Conservation (phyloP, 2,329 filamentous ascomycete species). For the Fusarium napiforme region DNA sequence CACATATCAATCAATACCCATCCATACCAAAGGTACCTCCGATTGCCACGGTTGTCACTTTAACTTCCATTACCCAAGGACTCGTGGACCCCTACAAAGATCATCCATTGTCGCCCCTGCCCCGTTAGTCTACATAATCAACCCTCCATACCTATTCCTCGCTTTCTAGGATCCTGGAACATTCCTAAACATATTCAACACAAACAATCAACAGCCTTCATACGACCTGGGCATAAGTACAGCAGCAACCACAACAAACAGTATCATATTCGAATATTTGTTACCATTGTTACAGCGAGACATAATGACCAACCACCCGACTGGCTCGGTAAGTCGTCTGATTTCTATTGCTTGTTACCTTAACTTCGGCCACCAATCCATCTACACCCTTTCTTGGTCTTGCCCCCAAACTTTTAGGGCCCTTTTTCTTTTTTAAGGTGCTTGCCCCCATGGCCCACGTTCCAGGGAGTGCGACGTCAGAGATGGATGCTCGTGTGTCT, state of each 20-base stretch:
- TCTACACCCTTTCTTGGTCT: neutral
- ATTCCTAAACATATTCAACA: constrained; percentile 43
- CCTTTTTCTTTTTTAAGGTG: neutral
- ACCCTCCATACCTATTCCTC: neutral
- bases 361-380: neutral
- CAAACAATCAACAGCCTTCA: constrained; percentile 11
- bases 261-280: neutral
- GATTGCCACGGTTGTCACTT: constrained; percentile 5
- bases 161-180: constrained; percentile 38
- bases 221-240: constrained; percentile 2
- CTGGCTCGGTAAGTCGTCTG: constrained; percentile 6
- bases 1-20: neutral
- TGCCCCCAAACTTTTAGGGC: neutral
- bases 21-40: neutral
- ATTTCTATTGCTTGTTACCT: neutral
- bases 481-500: constrained; percentile 52
- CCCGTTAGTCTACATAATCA: constrained; percentile 30
- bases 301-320: neutral
- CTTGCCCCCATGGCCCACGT: constrained; percentile 21
- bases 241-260: neutral
- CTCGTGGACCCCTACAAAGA: constrained; percentile 31
- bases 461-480: constrained; percentile 49
- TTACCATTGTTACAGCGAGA: neutral
- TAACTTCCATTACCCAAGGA: neutral
- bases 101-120: constrained; percentile 31